Percentiles rank a stretch among this genome's conserved stretches.
phyloP scores from a whole-genome alignment of 2,329 filamentous ascomycete species.

The Colletotrichum eremochloae region DNA sequence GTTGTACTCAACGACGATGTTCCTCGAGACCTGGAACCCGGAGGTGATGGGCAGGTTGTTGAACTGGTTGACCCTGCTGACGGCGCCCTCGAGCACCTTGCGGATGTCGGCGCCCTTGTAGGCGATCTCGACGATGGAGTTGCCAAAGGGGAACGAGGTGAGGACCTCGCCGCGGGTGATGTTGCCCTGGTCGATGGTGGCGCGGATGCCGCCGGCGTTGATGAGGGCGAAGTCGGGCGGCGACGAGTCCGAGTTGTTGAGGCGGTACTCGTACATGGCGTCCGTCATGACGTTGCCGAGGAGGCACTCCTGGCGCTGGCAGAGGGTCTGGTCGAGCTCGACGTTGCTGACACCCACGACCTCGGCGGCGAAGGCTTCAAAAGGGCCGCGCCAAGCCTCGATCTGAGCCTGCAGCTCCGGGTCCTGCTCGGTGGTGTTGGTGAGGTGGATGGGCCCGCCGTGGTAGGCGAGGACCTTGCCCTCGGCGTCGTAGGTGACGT shows the following conservation, averaged over 20 bases:
- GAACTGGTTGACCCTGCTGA: conserved; percentile 66
- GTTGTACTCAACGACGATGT: conserved; percentile 70
- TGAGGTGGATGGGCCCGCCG: conserved; percentile 74
- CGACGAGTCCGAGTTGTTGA: conserved; percentile 58
- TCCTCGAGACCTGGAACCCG: conserved; percentile 71
- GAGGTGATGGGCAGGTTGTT: conserved; percentile 67
- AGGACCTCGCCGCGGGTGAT: conserved; percentile 75
- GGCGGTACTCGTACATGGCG: conserved; percentile 72
- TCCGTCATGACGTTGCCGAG: conserved; percentile 69
- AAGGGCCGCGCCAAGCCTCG: conserved; percentile 69
- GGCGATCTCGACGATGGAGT: conserved; percentile 71
- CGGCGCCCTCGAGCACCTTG: conserved; percentile 70
- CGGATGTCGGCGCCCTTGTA: conserved; percentile 67
- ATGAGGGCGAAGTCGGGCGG: conserved; percentile 69
- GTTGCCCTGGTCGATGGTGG: conserved; percentile 71
- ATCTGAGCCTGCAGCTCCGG: conserved; percentile 69
- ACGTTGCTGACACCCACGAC: conserved; percentile 68
- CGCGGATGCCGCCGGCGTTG: conserved; percentile 75
- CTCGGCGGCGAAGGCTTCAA: conserved; percentile 70
- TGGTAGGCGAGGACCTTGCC: conserved; percentile 74
- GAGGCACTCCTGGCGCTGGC: conserved; percentile 70
- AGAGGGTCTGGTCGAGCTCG: conserved; percentile 70
- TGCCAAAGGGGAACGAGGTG: conserved; percentile 76
- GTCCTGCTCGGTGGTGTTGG: conserved; percentile 71
- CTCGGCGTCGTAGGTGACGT: conserved; percentile 71